phyloP scores from a whole-genome alignment of 257 asterid species.

The Nyctanthes arbortristis region DNA sequence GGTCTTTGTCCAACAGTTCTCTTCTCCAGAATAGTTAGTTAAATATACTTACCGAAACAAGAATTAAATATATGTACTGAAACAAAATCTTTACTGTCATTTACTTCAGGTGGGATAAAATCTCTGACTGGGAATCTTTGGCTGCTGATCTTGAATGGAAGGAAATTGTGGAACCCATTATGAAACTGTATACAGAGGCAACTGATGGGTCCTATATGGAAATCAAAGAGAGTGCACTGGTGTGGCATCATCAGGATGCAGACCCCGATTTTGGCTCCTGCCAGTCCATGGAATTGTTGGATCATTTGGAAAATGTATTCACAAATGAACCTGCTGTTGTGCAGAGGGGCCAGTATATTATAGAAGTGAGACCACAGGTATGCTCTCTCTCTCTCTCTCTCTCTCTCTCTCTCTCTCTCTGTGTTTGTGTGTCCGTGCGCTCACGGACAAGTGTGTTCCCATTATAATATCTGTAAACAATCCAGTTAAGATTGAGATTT shows the following conservation, averaged over 20 bases:
- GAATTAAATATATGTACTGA: conserved; percentile 1
- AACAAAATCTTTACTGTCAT: background rate
- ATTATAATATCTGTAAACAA: background rate
- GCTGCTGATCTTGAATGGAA: conserved; percentile 45
- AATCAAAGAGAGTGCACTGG: conserved; percentile 46
- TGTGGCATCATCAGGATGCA: conserved; percentile 49
- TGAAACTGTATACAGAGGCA: conserved; percentile 45
- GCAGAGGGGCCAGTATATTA: conserved; percentile 50
- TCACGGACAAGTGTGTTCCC: background rate
- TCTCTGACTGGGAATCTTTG: conserved; percentile 46
- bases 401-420: background rate
- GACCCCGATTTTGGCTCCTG: conserved; percentile 53
- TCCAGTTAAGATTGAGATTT: background rate
- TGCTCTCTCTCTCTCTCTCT: background rate
- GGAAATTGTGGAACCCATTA: conserved; percentile 47
- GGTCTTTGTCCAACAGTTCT: background rate
- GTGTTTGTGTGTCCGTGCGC: background rate
- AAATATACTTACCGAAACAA: background rate
- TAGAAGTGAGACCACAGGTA: conserved; percentile 59
- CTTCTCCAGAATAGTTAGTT: background rate
- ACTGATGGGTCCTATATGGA: conserved; percentile 54
- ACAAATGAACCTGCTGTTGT: conserved; percentile 55
- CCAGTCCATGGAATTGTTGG: conserved; percentile 49
- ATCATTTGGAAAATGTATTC: conserved; percentile 49
- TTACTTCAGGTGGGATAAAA: conserved; percentile 36